phyloP scores from a whole-genome alignment of 768 basidiomycete genomes.

The Pulveroboletus sp. region DNA sequence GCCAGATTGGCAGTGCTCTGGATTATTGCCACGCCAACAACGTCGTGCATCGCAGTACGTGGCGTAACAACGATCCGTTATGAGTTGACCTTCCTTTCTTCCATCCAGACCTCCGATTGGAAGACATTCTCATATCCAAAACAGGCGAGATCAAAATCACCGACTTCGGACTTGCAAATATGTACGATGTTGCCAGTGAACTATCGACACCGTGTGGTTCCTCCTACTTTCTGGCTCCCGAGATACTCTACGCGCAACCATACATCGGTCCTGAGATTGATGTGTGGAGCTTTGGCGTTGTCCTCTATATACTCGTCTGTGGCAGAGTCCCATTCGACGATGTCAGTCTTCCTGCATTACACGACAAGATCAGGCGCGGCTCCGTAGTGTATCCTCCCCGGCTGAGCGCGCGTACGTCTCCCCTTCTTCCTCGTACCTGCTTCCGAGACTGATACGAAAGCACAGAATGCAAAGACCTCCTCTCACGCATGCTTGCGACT shows the following conservation, averaged over 20 bases:
- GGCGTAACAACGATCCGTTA: background rate
- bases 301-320: constrained; percentile 96
- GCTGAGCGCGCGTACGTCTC: constrained; percentile 77
- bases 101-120: constrained; percentile 83
- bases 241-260: constrained; percentile 91
- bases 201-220: constrained; percentile 96
- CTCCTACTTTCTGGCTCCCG: constrained; percentile 96
- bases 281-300: constrained; percentile 98
- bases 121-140: constrained; percentile 98
- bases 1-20: constrained; percentile 93
- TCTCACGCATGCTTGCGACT: constrained; percentile 94
- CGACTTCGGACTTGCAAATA: constrained; percentile 96
- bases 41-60: constrained; percentile 87
- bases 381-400: constrained; percentile 96
- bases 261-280: constrained; percentile 98
- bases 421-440: background rate
- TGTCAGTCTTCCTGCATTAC: constrained; percentile 97
- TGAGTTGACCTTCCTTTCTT: background rate
- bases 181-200: constrained; percentile 77
- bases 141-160: constrained; percentile 99
- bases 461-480: constrained; percentile 87
- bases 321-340: constrained; percentile 99
- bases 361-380: constrained; percentile 97
- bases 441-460: constrained; percentile 2
- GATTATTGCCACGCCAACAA: constrained; percentile 97